These are phyloP conservation scores for Simmondsia chinensis DNA, from an alignment of 148 eudicot genomes.

Conservation along the genomic window DNA sequence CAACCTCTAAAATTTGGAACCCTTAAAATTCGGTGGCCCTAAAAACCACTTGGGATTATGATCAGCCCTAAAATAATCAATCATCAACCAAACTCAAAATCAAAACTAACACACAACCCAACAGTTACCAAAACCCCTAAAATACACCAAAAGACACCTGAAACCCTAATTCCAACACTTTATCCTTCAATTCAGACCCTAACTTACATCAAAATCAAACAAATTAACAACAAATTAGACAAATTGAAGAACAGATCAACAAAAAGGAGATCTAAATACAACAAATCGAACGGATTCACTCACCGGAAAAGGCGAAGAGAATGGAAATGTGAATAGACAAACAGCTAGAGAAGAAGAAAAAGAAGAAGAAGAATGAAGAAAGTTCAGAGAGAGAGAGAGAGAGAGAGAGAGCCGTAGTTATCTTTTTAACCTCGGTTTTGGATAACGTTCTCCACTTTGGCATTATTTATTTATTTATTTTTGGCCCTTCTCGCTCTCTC, in stretches of 20 bases:
- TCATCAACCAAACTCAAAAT: background rate
- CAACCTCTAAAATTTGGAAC: too few relatives aligned
- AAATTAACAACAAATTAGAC: background rate
- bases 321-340: background rate
- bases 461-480: too few relatives aligned
- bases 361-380: background rate
- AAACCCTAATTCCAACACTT: too few relatives aligned
- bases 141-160: too few relatives aligned
- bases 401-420: slow-evolving; percentile 5
- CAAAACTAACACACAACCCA: background rate
- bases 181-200: background rate
- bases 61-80: slow-evolving; percentile 4
- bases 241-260: too few relatives aligned
- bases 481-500: too few relatives aligned
- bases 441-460: slow-evolving; percentile 5
- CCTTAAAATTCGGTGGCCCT: too few relatives aligned
- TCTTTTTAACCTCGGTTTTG: slow-evolving; percentile 10
- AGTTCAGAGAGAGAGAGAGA: slow-evolving; percentile 1
- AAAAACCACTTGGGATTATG: too few relatives aligned
- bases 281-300: background rate
- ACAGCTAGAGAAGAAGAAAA: background rate
- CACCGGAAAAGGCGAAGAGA: background rate
- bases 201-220: background rate
- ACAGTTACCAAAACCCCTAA: too few relatives aligned
- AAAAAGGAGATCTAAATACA: background rate